Evolutionary conservation across 495 filamentous ascomycete genomes (phyloP), one percentile per base, ranked within the genome.

Genomic region (Aspergillus conjunctus): DNA sequence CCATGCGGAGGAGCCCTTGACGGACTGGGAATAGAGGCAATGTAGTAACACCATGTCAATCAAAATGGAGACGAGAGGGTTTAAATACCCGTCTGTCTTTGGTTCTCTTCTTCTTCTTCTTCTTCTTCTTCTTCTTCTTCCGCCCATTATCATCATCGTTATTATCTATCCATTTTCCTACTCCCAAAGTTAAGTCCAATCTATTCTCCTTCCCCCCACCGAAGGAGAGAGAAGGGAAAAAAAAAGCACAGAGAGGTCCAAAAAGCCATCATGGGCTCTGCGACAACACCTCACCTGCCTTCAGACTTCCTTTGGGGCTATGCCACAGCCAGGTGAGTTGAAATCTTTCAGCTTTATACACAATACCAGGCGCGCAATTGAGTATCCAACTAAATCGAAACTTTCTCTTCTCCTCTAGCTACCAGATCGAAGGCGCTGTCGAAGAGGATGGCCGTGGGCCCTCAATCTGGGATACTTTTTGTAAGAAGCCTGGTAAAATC

Each of bases 241-340:
- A 41, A 41, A 41, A n/a, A 1, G 30, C 39, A 32, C 26, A 31
- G 7, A 43, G 26, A 26, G 26, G 5, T 26, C 21, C 15, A 14
- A 44, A 34, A 11, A 20, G 32, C 41, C 58, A 68, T 41, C 30
- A 77, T 77, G 74, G 73, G 68, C n/a, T 75, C 72, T 33, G 55
- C 66, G 17, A 48, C 56, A 22, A 33, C 63, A 33, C 72, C 74
- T 18, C 74, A 78, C 69, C 79, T 92, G 58, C 87, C 86, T 45
- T 81, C 84, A 52, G 89, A 91, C 70, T 92, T 92, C 70, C 70
- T 90, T 60, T 92, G 90, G 90, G 90, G 89, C 55, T 93, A 90
- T 72, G 88, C 90, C 63, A 93, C 89, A 41, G 89, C 89, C 62
- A 81, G 84, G 87, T 90, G 68, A 73, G 80, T 80, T 60, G 9